phyloP scores from a whole-genome alignment of 805 yeast species.

The Candida manassasensis region DNA sequence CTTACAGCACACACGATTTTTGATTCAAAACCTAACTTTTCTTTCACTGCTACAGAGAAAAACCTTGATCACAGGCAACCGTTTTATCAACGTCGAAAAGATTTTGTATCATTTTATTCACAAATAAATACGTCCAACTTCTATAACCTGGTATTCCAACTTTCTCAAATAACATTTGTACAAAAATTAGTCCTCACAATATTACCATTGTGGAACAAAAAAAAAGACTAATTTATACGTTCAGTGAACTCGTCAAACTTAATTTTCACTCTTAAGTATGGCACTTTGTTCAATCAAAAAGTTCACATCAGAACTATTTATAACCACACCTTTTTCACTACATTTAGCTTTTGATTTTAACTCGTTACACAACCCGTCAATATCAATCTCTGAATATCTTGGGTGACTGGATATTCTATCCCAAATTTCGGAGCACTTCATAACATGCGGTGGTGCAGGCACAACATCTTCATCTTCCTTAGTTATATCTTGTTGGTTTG shows the following conservation, averaged over 20 bases:
- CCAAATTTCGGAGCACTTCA: slow-evolving; percentile 91
- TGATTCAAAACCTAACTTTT: too few relatives aligned
- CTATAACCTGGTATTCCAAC: too few relatives aligned
- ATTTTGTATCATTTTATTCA: too few relatives aligned
- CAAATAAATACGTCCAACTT: too few relatives aligned
- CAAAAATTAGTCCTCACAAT: slow-evolving; percentile 1
- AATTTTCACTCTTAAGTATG: slow-evolving; percentile 1
- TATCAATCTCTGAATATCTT: slow-evolving; percentile 85
- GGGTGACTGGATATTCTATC: slow-evolving; percentile 94
- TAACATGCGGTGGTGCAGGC: slow-evolving; percentile 59
- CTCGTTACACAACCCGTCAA: slow-evolving; percentile 89
- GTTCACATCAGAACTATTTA: slow-evolving; percentile 76
- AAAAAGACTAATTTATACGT: neutral
- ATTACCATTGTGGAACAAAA: neutral
- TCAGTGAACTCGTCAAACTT: too few relatives aligned
- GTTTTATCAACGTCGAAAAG: too few relatives aligned
- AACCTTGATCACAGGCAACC: too few relatives aligned
- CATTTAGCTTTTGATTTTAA: slow-evolving; percentile 91
- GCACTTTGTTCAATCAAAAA: slow-evolving; percentile 36
- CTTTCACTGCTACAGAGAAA: too few relatives aligned
- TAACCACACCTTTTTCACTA: slow-evolving; percentile 87
- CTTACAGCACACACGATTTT: too few relatives aligned
- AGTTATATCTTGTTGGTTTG: slow-evolving; percentile 24
- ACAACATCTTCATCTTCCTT: slow-evolving; percentile 45
- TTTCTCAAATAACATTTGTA: too few relatives aligned